Conservation (phyloP, 2,329 filamentous ascomycete species). For the Sarocladiaceae sp. region DNA sequence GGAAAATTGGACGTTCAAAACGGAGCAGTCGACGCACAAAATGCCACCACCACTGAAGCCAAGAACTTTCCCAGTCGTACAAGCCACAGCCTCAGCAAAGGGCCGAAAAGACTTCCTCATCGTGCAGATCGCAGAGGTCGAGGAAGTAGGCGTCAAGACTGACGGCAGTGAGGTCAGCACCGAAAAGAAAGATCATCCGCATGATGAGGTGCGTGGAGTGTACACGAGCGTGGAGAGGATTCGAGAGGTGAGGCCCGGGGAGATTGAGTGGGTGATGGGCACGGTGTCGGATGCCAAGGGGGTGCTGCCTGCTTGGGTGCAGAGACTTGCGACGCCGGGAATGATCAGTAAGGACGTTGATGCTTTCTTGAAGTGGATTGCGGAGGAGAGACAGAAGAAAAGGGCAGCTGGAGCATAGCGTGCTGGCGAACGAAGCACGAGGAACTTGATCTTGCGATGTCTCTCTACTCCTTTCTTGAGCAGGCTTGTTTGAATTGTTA, state of each 20-base stretch:
- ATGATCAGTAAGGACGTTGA: slow-evolving; percentile 68
- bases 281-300: slow-evolving; percentile 70
- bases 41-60: slow-evolving; percentile 57
- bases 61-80: slow-evolving; percentile 63
- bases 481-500: too few relatives aligned
- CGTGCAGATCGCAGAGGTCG: slow-evolving; percentile 47
- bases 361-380: slow-evolving; percentile 62
- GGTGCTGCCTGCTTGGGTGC: slow-evolving; percentile 59
- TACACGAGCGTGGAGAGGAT: slow-evolving; percentile 66
- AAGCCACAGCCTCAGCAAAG: slow-evolving; percentile 48
- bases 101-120: slow-evolving; percentile 47
- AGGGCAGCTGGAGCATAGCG: slow-evolving; percentile 16
- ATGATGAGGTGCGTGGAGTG: slow-evolving; percentile 41
- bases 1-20: slow-evolving; percentile 41
- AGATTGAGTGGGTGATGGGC: slow-evolving; percentile 72
- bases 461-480: too few relatives aligned
- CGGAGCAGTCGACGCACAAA: slow-evolving; percentile 64
- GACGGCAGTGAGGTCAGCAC: slow-evolving; percentile 19
- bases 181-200: not conserved
- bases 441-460: too few relatives aligned
- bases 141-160: not conserved
- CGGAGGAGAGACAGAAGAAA: slow-evolving; percentile 33
- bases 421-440: too few relatives aligned
- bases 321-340: slow-evolving; percentile 58
- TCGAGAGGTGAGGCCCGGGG: slow-evolving; percentile 35